A percentile compares a stretch with the other conserved stretches of the same genome.
Conservation (phyloP, 352 stramenopile species). For the Phytophthora pluvialis region DNA sequence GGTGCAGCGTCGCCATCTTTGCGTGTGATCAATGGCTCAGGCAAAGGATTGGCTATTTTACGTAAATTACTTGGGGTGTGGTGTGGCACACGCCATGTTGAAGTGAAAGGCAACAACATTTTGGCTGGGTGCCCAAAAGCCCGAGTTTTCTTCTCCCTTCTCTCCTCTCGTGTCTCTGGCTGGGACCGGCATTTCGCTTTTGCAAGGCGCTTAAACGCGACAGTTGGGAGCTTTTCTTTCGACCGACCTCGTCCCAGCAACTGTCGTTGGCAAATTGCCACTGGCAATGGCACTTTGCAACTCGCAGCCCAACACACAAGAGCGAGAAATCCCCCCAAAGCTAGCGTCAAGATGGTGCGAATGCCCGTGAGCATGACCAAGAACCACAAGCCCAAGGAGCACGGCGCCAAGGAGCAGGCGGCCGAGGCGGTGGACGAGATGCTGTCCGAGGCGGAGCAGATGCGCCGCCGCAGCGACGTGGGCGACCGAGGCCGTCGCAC, state of each 20-base stretch:
- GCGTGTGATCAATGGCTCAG: slow-evolving; percentile 1
- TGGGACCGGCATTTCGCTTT: slow-evolving; percentile 2
- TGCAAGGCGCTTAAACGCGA: slow-evolving; percentile 7
- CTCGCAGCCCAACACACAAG: slow-evolving; percentile 9
- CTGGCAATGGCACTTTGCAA: slow-evolving; percentile 24
- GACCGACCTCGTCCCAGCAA: slow-evolving; percentile 12
- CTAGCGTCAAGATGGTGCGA: slow-evolving; percentile 13
- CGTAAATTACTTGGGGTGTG: neutral
- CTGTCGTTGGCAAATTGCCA: neutral
- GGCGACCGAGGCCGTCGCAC: slow-evolving; percentile 34
- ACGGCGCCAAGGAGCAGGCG: slow-evolving; percentile 25
- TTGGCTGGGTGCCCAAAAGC: neutral
- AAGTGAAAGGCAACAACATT: slow-evolving; percentile 22
- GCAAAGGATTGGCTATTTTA: neutral
- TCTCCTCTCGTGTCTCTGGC: slow-evolving; percentile 18
- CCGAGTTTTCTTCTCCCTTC: slow-evolving; percentile 34
- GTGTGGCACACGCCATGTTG: slow-evolving; percentile 23
- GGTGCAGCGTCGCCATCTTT: slow-evolving; percentile 23
- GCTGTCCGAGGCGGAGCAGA: slow-evolving; percentile 34
- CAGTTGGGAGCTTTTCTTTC: slow-evolving; percentile 12
- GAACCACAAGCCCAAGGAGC: slow-evolving; percentile 19
- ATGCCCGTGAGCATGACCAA: slow-evolving; percentile 41
- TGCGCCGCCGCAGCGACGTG: slow-evolving; percentile 23
- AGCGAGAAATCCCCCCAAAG: neutral
- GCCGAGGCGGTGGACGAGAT: slow-evolving; percentile 32